phyloP scores from a whole-genome alignment of 768 basidiomycete genomes.

The Boletus vinaceobasis region DNA sequence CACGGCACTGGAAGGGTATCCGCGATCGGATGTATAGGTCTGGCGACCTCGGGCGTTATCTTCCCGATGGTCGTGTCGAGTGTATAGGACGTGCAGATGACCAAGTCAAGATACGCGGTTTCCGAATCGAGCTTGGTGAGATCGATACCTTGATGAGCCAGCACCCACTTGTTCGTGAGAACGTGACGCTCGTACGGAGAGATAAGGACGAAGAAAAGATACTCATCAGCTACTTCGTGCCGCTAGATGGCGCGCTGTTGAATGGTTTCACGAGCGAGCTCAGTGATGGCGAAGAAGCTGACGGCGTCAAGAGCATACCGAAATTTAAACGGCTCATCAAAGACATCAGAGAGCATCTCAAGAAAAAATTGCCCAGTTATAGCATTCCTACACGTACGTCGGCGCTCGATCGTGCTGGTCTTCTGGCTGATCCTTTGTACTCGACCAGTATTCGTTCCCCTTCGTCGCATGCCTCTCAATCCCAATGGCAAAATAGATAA shows the following conservation, averaged over 20 bases:
- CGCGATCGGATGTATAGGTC: constrained; percentile 97
- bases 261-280: constrained; percentile 71
- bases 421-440: constrained; percentile 1
- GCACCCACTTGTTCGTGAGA: constrained; percentile 92
- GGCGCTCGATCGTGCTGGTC: neutral
- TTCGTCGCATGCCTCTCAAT: constrained; percentile 94
- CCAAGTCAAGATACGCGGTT: constrained; percentile 98
- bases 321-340: constrained; percentile 87
- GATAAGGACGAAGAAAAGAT: constrained; percentile 99
- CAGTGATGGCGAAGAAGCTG: constrained; percentile 44
- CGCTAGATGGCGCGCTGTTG: constrained; percentile 64
- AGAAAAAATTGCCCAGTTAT: constrained; percentile 94
- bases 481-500: constrained; percentile 99
- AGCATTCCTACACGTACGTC: constrained; percentile 84
- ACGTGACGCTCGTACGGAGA: constrained; percentile 92
- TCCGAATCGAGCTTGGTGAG: constrained; percentile 97
- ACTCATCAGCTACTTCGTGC: constrained; percentile 95
- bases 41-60: constrained; percentile 93
- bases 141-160: constrained; percentile 95
- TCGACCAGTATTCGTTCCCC: constrained; percentile 81
- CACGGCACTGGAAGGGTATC: constrained; percentile 88
- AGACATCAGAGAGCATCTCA: constrained; percentile 91
- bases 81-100: constrained; percentile 97
- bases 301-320: constrained; percentile 70
- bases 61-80: constrained; percentile 89